Evolutionary conservation across 148 eudicot genomes (phyloP).

Genomic region (Amaranthus palmeri): DNA sequence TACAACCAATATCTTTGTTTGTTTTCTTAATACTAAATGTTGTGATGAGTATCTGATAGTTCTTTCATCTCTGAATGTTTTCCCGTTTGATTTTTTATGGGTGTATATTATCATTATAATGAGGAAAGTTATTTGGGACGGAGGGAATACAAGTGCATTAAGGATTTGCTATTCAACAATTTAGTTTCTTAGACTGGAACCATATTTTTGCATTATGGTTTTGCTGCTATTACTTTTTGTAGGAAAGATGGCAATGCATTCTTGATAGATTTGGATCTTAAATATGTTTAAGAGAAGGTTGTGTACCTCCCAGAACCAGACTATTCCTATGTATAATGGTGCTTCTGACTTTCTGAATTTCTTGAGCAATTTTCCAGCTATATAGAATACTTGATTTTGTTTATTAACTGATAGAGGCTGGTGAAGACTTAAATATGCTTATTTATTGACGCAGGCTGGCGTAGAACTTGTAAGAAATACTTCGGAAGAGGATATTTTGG

Average conservation of each 20-base stretch:
- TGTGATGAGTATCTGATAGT: neutral
- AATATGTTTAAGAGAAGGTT: neutral
- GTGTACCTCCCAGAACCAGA: neutral
- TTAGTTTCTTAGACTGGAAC: no score
- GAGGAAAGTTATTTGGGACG: no score
- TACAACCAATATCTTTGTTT: neutral
- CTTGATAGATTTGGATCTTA: neutral
- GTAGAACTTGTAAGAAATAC: conserved; percentile 51
- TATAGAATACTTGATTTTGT: neutral
- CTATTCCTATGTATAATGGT: neutral
- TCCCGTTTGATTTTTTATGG: no score
- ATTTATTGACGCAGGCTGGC: conserved; percentile 55
- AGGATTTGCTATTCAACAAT: neutral
- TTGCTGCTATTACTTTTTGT: neutral
- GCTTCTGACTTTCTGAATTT: neutral
- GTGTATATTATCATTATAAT: no score
- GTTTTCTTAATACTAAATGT: neutral
- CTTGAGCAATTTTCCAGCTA: neutral
- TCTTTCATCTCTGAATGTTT: no score
- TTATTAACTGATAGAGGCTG: neutral
- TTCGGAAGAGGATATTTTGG: conserved; percentile 51
- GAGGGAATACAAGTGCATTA: neutral
- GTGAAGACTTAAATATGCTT: conserved; percentile 2
- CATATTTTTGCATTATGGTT: neutral
- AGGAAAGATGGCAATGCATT: neutral